Percentiles rank a stretch among this genome's conserved stretches.
Conservation (phyloP, 2,329 filamentous ascomycete genomes). For the Gnomoniopsis sp. region DNA sequence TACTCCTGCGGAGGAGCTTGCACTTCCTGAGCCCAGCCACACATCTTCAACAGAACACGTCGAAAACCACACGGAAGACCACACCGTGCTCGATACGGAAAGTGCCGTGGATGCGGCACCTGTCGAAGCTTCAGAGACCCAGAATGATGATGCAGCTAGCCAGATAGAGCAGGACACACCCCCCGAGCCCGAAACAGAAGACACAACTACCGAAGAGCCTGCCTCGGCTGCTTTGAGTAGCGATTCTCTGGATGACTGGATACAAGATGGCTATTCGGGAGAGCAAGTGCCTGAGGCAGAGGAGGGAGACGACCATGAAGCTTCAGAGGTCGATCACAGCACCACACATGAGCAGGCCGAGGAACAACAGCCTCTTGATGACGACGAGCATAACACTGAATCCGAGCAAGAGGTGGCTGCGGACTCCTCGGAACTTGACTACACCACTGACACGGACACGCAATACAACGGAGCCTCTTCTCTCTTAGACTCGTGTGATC, state of each 20-base stretch:
- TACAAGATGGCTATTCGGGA: not conserved
- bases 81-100: not conserved
- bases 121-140: not conserved
- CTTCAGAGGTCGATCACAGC: not conserved
- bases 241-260: not conserved
- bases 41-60: slow-evolving; percentile 1
- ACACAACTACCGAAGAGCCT: not conserved
- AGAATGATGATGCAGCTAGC: too few relatives aligned
- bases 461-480: slow-evolving; percentile 13
- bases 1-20: slow-evolving; percentile 2
- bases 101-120: not conserved
- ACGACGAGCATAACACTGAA: not conserved
- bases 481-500: slow-evolving; percentile 19
- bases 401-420: not conserved
- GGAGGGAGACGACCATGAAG: not conserved
- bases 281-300: not conserved
- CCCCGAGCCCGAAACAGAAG: not conserved
- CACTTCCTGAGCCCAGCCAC: not conserved
- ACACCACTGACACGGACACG: slow-evolving; percentile 8
- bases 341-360: not conserved
- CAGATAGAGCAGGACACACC: not conserved
- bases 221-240: not conserved
- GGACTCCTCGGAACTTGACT: slow-evolving; percentile 15
- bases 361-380: not conserved
- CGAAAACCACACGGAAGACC: too few relatives aligned